Conservation (phyloP, 257 asterid species). For the Gynochthodes officinalis region DNA sequence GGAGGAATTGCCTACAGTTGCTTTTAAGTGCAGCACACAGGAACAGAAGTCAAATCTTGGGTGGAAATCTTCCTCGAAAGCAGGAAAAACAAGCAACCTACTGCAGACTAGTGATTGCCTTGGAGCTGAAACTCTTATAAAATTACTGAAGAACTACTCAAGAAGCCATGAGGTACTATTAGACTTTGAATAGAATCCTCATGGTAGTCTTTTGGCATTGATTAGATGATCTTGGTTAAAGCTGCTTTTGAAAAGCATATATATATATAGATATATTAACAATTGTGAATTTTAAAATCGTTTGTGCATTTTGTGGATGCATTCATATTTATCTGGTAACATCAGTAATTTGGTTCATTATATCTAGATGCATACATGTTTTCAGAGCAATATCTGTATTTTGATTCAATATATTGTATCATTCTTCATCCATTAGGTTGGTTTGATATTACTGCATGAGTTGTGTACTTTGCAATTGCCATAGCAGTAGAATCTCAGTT, state of each 20-base stretch:
- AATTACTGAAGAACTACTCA: slow-evolving; percentile 74
- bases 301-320: background rate
- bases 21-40: slow-evolving; percentile 94
- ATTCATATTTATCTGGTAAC: background rate
- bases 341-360: background rate
- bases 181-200: slow-evolving; percentile 4
- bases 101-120: slow-evolving; percentile 92
- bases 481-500: background rate
- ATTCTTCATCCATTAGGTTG: background rate
- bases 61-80: slow-evolving; percentile 77
- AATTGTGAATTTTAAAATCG: background rate
- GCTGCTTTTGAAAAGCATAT: background rate
- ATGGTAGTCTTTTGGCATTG: background rate
- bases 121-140: slow-evolving; percentile 83
- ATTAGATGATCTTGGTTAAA: background rate
- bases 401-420: background rate
- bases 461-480: background rate
- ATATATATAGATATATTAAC: background rate
- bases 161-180: slow-evolving; percentile 64
- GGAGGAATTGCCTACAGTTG: slow-evolving; percentile 91
- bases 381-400: background rate
- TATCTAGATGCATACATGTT: background rate
- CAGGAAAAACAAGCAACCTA: slow-evolving; percentile 36
- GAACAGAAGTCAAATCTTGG: slow-evolving; percentile 91
- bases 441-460: background rate